These are phyloP conservation scores for Hemerocallis citrina DNA, from an alignment of 106 monocot genomes.

Conservation along the genomic window DNA sequence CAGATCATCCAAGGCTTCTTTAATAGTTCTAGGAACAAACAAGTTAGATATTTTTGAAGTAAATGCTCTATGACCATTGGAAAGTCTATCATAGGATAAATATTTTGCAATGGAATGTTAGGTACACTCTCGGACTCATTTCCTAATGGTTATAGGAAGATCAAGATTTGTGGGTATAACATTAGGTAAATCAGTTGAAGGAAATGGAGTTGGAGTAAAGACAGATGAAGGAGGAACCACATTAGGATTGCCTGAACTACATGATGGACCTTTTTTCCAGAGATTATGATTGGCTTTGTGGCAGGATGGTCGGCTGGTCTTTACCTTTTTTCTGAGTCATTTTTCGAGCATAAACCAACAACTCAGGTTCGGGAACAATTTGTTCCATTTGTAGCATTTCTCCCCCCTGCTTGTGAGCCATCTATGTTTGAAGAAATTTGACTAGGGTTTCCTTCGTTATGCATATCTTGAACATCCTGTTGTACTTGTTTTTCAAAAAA, in stretches of 20 bases:
- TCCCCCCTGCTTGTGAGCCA: background rate
- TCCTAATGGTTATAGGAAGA: background rate
- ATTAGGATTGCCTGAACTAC: background rate
- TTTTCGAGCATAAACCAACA: background rate
- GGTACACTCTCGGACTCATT: background rate
- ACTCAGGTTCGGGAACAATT: too few relatives aligned
- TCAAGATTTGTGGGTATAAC: too few relatives aligned
- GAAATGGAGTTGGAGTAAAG: background rate
- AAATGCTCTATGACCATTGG: background rate
- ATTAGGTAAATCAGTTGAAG: background rate
- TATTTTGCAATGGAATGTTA: constrained; percentile 1
- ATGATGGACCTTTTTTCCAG: background rate
- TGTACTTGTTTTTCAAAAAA: background rate
- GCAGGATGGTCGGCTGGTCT: background rate
- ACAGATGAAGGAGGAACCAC: too few relatives aligned
- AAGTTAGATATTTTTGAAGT: constrained; percentile 3
- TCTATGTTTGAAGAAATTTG: background rate
- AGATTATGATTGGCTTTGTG: background rate
- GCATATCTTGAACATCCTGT: background rate
- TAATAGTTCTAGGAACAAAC: constrained; percentile 2
- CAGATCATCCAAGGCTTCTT: constrained; percentile 1
- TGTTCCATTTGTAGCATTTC: background rate
- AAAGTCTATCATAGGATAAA: background rate
- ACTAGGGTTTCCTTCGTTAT: background rate
- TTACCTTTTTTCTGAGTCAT: background rate